Conservation (phyloP, 495 filamentous ascomycete species). For the Astrothelium macrocarpum region DNA sequence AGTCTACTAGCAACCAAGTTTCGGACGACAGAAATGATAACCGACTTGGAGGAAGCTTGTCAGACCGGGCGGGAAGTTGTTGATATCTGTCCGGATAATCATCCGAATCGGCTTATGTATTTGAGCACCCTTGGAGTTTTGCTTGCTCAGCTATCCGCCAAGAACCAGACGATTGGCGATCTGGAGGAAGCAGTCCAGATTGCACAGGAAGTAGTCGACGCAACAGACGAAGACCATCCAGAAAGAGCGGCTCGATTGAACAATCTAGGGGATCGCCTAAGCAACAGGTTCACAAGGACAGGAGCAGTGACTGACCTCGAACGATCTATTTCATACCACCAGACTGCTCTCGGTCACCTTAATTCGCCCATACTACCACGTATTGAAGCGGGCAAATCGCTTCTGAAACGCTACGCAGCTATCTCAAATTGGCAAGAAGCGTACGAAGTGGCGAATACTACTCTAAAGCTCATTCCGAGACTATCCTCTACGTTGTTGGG, state of each 20-base stretch:
- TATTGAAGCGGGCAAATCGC: neutral
- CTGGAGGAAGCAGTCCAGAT: too few species aligned
- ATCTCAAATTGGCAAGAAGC: neutral
- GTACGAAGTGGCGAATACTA: neutral
- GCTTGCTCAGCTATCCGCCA: neutral
- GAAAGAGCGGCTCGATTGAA: too few species aligned
- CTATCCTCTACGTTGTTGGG: neutral
- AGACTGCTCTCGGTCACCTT: neutral
- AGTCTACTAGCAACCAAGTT: neutral
- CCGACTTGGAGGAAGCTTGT: slow-evolving; percentile 2
- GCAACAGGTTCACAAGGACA: too few species aligned
- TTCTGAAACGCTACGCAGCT: neutral
- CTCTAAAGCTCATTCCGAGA: neutral
- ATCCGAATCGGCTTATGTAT: slow-evolving; percentile 4
- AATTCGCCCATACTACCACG: too few species aligned
- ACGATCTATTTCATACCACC: neutral
- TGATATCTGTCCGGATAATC: slow-evolving; percentile 5
- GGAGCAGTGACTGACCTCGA: too few species aligned
- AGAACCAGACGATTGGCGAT: neutral
- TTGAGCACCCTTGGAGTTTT: neutral
- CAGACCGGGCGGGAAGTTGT: neutral
- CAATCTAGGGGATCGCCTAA: too few species aligned
- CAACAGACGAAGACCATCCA: too few species aligned
- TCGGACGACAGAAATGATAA: neutral
- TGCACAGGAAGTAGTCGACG: too few species aligned